Percentiles rank a stretch among this genome's conserved stretches.
phyloP scores from a whole-genome alignment of 495 filamentous ascomycete species.

The Neurospora sp. region DNA sequence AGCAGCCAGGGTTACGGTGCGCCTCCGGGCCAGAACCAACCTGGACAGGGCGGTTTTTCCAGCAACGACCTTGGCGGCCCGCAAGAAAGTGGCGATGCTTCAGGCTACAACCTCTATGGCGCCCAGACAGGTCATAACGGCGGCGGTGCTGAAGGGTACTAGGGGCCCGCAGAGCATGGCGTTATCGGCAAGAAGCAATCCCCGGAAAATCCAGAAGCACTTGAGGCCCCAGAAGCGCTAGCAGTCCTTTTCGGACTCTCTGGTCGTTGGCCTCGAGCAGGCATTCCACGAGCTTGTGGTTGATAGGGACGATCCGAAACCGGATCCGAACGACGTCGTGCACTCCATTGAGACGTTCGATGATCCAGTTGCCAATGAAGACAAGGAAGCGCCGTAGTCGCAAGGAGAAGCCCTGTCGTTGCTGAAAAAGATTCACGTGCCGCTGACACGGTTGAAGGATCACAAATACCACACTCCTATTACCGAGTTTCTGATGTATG shows the following conservation, averaged over 20 bases:
- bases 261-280: background rate
- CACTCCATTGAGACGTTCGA: background rate
- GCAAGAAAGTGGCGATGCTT: constrained; percentile 44
- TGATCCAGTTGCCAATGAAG: background rate
- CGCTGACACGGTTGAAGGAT: background rate
- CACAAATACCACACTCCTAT: background rate
- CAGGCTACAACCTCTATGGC: constrained; percentile 49
- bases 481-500: background rate
- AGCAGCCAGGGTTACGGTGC: constrained; percentile 60
- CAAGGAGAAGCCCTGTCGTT: background rate
- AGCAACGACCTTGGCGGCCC: constrained; percentile 45
- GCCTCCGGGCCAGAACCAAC: constrained; percentile 32
- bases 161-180: background rate
- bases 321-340: background rate
- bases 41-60: constrained; percentile 43
- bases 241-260: background rate
- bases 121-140: constrained; percentile 63
- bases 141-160: constrained; percentile 33
- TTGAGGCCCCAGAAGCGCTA: background rate
- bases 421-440: background rate
- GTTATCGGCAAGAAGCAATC: background rate
- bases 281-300: background rate
- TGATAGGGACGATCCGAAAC: background rate
- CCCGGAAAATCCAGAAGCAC: background rate
- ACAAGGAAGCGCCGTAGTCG: background rate